Conservation (phyloP, 805 yeast genomes). For the Ogataea salicorniae region DNA sequence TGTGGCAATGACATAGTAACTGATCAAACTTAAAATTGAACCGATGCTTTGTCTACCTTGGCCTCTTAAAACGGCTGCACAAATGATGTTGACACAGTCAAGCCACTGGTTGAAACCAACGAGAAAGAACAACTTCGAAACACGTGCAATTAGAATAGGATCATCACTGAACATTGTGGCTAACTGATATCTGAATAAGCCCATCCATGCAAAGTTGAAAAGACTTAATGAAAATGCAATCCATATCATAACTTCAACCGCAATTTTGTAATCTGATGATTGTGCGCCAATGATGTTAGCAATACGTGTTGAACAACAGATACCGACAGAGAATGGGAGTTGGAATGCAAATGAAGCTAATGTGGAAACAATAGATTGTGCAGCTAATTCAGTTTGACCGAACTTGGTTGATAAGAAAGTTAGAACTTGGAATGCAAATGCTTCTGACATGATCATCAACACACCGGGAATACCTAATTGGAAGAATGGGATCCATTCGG, state of each 20-base stretch:
- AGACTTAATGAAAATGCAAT: constrained; percentile 31
- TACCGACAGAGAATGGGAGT: constrained; percentile 47
- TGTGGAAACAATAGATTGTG: constrained; percentile 47
- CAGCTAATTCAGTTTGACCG: constrained; percentile 44
- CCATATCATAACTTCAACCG: constrained; percentile 34
- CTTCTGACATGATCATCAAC: constrained; percentile 51
- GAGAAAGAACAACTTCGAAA: constrained; percentile 37
- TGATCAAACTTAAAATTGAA: constrained; percentile 39
- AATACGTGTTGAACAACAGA: constrained; percentile 47
- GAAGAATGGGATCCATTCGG: constrained; percentile 39
- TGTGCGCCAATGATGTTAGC: constrained; percentile 53
- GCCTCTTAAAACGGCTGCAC: constrained; percentile 47
- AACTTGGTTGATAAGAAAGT: constrained; percentile 46
- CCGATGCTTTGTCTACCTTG: constrained; percentile 54
- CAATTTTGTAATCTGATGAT: constrained; percentile 29
- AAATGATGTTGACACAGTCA: constrained; percentile 41
- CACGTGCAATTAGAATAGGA: constrained; percentile 31
- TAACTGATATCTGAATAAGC: constrained; percentile 31
- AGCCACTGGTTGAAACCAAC: constrained; percentile 47
- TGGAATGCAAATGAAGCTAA: constrained; percentile 46
- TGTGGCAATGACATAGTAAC: constrained; percentile 45
- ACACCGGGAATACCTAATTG: constrained; percentile 48
- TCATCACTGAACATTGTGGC: constrained; percentile 41
- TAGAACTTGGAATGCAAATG: constrained; percentile 49
- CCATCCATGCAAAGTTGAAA: constrained; percentile 36